Evolutionary conservation across 2,329 filamentous ascomycete genomes (phyloP).

Genomic region (Emericellopsis atlantica): DNA sequence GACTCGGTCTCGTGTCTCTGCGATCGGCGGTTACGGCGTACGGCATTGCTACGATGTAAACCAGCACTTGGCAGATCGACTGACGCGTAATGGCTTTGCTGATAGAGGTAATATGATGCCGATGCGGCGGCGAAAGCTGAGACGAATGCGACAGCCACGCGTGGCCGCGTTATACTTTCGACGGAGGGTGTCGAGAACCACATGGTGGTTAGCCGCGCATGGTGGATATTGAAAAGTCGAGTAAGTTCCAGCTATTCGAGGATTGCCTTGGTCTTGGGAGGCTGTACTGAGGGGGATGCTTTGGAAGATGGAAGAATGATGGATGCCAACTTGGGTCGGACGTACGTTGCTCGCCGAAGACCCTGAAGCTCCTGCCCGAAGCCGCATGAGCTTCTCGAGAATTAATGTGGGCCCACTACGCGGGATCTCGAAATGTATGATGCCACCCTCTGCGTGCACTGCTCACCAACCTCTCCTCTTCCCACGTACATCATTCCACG

Average conservation of each 20-base stretch:
- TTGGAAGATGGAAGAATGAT: too few species aligned
- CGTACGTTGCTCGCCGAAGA: too few species aligned
- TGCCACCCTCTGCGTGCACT: background rate
- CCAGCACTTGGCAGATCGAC: conserved; percentile 13
- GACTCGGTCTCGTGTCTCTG: conserved; percentile 22
- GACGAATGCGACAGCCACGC: conserved; percentile 40
- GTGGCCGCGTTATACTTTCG: conserved; percentile 41
- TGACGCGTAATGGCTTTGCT: conserved; percentile 2
- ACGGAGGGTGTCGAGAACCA: conserved; percentile 34
- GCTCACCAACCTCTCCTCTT: background rate
- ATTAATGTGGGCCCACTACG: too few species aligned
- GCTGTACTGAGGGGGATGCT: too few species aligned
- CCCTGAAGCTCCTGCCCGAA: too few species aligned
- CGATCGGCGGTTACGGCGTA: conserved; percentile 36
- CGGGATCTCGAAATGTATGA: background rate
- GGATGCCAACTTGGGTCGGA: too few species aligned
- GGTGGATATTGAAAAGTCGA: conserved; percentile 9
- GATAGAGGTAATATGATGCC: conserved; percentile 46
- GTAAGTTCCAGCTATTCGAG: background rate
- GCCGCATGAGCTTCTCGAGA: too few species aligned
- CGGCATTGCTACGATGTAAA: conserved; percentile 55
- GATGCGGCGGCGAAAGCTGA: conserved; percentile 44
- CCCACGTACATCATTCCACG: background rate
- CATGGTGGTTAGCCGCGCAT: conserved; percentile 22
- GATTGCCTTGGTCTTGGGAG: too few species aligned